Conservation (phyloP, 2,329 filamentous ascomycete genomes). For the Talaromyces verruculosus region DNA sequence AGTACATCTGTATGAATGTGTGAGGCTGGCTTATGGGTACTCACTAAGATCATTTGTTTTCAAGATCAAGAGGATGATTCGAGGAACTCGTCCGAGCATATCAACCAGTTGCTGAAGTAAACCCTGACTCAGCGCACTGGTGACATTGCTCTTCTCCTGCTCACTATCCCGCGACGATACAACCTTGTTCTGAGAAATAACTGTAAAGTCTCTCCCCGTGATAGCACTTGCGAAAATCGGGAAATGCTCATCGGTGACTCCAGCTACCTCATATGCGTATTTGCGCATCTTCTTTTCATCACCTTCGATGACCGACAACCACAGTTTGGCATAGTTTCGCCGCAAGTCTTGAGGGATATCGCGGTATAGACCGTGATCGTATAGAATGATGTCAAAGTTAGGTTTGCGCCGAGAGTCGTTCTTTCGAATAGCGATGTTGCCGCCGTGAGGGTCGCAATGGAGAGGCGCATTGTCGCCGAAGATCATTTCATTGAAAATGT, state of each 20-base stretch:
- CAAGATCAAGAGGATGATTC: constrained; percentile 89
- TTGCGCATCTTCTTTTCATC: constrained; percentile 83
- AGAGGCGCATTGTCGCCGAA: constrained; percentile 85
- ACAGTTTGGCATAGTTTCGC: constrained; percentile 91
- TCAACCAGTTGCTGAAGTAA: constrained; percentile 85
- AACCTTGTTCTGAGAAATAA: constrained; percentile 63
- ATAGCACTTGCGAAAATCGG: constrained; percentile 95
- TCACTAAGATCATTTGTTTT: constrained; percentile 93
- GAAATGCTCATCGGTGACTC: constrained; percentile 85
- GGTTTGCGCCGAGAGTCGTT: constrained; percentile 61
- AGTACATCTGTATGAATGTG: background rate
- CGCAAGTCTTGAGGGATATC: constrained; percentile 79
- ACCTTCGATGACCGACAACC: constrained; percentile 90
- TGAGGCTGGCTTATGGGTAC: constrained; percentile 27
- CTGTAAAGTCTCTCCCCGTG: constrained; percentile 84
- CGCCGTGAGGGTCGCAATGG: constrained; percentile 95
- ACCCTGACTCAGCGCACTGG: constrained; percentile 78
- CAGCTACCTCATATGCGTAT: constrained; percentile 85
- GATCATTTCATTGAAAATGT: constrained; percentile 99
- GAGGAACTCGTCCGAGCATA: constrained; percentile 81
- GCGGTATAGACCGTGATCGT: constrained; percentile 95
- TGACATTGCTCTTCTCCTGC: constrained; percentile 84
- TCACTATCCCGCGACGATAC: constrained; percentile 58
- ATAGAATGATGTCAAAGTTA: constrained; percentile 94
- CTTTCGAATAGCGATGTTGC: constrained; percentile 88